A percentile compares a stretch with the other conserved stretches of the same genome.
Conservation (phyloP, 1,284 basidiomycete species). For the Mycena citricolor region DNA sequence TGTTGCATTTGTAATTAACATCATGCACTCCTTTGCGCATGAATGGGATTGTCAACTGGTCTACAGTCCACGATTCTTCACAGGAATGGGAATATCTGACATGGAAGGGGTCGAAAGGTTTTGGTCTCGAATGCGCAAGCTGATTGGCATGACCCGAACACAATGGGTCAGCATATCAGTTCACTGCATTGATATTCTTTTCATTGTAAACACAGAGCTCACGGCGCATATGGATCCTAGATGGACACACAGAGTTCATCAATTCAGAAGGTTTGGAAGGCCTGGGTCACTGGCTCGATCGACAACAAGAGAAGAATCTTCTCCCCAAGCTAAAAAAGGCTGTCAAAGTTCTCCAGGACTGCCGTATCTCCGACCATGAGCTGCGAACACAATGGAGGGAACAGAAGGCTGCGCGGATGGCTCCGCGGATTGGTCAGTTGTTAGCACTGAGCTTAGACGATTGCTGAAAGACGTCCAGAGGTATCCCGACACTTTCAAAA, state of each 20-base stretch:
- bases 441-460: too few relatives aligned
- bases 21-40: constrained; percentile 43
- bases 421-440: constrained; percentile 31
- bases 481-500: constrained; percentile 34
- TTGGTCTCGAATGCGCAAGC: constrained; percentile 33
- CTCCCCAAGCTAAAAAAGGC: not conserved
- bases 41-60: constrained; percentile 41
- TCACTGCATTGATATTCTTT: not conserved
- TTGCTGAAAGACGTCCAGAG: too few relatives aligned
- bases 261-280: constrained; percentile 13
- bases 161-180: constrained; percentile 25
- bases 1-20: constrained; percentile 34
- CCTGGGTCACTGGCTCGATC: constrained; percentile 27
- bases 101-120: constrained; percentile 38
- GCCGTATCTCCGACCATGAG: constrained; percentile 14
- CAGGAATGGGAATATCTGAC: constrained; percentile 35
- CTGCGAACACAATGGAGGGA: constrained; percentile 32
- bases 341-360: constrained; percentile 3
- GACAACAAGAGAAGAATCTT: constrained; percentile 5
- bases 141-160: constrained; percentile 33
- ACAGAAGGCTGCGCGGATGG: constrained; percentile 32
- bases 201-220: constrained; percentile 22
- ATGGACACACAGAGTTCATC: constrained; percentile 27
- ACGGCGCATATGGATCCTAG: constrained; percentile 29
- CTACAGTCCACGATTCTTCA: constrained; percentile 34